phyloP scores from a whole-genome alignment of 345 rosid species.

The Stellera chamaejasme region DNA sequence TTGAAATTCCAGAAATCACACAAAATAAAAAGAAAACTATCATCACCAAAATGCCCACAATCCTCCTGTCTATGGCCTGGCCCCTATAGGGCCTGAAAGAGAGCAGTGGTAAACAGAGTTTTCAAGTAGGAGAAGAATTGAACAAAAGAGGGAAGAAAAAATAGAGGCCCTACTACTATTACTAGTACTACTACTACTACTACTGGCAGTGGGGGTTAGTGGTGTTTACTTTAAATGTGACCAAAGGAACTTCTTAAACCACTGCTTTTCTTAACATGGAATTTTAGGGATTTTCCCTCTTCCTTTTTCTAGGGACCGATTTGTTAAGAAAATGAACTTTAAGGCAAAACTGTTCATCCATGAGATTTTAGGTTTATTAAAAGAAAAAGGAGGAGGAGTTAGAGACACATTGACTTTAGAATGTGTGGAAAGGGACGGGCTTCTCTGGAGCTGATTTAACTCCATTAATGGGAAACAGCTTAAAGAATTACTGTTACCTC shows the following conservation, averaged over 20 bases:
- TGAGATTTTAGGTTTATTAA: conserved; percentile 4
- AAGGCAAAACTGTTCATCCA: conserved; percentile 1
- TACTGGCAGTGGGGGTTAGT: conserved; percentile 6
- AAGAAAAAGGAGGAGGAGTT: background rate
- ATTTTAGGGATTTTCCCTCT: conserved; percentile 19
- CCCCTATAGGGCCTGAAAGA: conserved; percentile 18
- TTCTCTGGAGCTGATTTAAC: conserved; percentile 11
- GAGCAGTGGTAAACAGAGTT: conserved; percentile 20
- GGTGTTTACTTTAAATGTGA: conserved; percentile 17
- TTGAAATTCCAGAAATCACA: conserved; percentile 12
- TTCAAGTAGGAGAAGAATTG: conserved; percentile 2
- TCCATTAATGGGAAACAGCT: conserved; percentile 9
- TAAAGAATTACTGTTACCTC: background rate
- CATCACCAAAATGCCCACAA: conserved; percentile 22
- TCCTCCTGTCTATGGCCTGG: conserved; percentile 9
- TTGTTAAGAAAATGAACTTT: conserved; percentile 12
- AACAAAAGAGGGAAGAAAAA: background rate
- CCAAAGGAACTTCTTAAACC: conserved; percentile 21
- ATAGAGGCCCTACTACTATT: too few species aligned
- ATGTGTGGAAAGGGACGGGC: conserved; percentile 35
- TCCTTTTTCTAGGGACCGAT: conserved; percentile 10
- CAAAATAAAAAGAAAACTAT: background rate
- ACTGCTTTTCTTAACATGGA: background rate
- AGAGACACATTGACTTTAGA: conserved; percentile 23
- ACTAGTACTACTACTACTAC: too few species aligned